Evolutionary conservation across 1,139 yeast species (phyloP).

Genomic region (Scheffersomyces illinoinensis): DNA sequence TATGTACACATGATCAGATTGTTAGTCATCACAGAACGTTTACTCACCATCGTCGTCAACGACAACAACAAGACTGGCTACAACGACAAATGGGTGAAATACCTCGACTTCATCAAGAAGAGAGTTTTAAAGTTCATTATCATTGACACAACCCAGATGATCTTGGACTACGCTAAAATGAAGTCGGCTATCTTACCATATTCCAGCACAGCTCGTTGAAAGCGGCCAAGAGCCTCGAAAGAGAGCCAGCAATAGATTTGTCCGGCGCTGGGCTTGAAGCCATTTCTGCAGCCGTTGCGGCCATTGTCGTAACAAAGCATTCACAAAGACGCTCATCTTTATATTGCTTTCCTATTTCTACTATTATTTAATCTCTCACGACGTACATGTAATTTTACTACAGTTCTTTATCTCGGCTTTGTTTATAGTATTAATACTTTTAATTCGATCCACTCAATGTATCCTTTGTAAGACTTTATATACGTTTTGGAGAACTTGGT

Average conservation of each 20-base stretch:
- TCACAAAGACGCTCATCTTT: neutral
- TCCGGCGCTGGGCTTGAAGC: neutral
- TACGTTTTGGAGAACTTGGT: no score
- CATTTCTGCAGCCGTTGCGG: neutral
- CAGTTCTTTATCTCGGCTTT: neutral
- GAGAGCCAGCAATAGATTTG: neutral
- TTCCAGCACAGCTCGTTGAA: neutral
- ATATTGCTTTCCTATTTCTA: neutral
- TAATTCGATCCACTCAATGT: neutral
- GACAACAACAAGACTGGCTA: constrained; percentile 12
- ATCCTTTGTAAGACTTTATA: neutral
- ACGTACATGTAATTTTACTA: neutral
- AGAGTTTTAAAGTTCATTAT: constrained; percentile 39
- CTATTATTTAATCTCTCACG: neutral
- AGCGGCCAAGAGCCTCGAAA: neutral
- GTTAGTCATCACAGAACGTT: constrained; percentile 11
- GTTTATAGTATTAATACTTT: neutral
- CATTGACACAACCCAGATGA: constrained; percentile 41
- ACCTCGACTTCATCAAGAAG: constrained; percentile 40
- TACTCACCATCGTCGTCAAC: constrained; percentile 19
- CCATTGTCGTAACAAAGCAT: neutral
- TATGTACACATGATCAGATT: constrained; percentile 26
- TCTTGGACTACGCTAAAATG: constrained; percentile 35
- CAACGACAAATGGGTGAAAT: constrained; percentile 22
- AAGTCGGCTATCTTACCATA: constrained; percentile 13